Evolutionary conservation across 2,329 filamentous ascomycete genomes (phyloP).

Genomic region (Fusarium sp.): DNA sequence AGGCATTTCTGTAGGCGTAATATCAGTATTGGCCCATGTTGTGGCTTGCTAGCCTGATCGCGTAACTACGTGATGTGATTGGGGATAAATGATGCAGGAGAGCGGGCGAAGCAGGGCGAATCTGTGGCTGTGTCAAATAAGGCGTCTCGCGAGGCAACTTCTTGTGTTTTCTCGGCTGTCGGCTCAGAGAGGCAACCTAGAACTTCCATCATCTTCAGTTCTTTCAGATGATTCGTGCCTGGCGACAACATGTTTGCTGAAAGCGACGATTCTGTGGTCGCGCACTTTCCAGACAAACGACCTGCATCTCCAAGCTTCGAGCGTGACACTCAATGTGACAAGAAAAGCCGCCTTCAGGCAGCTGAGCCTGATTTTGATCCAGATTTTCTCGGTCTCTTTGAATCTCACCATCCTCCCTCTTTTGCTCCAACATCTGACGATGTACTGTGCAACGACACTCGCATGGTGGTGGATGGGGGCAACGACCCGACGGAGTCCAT

Average conservation of each 20-base stretch:
- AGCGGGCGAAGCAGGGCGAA: background rate
- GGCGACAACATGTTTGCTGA: background rate
- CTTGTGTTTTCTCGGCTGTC: background rate
- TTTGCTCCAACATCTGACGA: background rate
- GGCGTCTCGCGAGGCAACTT: background rate
- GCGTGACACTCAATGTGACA: background rate
- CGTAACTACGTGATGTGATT: background rate
- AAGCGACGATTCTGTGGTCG: background rate
- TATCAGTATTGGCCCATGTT: background rate
- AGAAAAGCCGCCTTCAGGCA: background rate
- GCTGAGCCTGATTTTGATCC: background rate
- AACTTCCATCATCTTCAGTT: background rate
- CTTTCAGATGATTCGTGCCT: background rate
- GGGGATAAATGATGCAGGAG: background rate
- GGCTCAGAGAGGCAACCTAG: background rate
- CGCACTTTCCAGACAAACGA: background rate
- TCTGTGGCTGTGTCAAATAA: background rate
- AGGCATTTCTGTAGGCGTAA: background rate
- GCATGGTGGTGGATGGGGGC: background rate
- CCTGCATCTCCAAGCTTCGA: background rate
- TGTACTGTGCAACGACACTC: fast-evolving
- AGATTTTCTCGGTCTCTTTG: background rate
- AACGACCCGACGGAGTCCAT: background rate
- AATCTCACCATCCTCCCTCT: background rate
- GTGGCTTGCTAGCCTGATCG: background rate